Conservation (phyloP, 768 basidiomycete species). For the Trametes cinnabarina region DNA sequence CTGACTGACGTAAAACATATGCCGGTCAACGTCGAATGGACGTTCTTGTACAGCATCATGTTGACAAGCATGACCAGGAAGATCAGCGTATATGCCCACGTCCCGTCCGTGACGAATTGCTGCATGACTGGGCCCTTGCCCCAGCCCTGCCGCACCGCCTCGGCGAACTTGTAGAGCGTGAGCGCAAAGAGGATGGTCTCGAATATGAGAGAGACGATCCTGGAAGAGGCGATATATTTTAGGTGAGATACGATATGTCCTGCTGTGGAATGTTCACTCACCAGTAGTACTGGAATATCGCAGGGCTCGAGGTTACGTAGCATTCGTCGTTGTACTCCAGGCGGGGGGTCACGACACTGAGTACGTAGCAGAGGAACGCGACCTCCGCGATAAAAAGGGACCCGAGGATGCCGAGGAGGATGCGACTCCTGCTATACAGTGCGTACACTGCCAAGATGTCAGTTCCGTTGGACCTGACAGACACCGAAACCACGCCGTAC, state of each 20-base stretch:
- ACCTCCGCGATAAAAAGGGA: constrained; percentile 20
- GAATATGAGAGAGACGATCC: constrained; percentile 26
- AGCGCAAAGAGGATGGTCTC: constrained; percentile 28
- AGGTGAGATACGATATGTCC: background rate
- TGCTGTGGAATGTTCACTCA: background rate
- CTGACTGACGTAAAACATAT: constrained; percentile 28
- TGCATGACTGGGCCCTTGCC: constrained; percentile 25
- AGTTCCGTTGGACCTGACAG: no score
- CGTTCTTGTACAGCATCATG: constrained; percentile 24
- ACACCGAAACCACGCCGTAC: no score
- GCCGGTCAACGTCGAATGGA: constrained; percentile 26
- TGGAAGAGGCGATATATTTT: no score
- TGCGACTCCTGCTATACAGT: constrained; percentile 19
- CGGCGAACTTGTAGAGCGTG: constrained; percentile 24
- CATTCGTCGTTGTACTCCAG: constrained; percentile 24
- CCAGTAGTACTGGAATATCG: constrained; percentile 26
- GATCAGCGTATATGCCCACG: constrained; percentile 30
- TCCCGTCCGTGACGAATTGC: constrained; percentile 27
- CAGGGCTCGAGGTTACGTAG: constrained; percentile 25
- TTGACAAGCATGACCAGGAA: constrained; percentile 28
- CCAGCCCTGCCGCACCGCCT: constrained; percentile 24
- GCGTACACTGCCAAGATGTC: constrained; percentile 25
- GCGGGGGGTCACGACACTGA: constrained; percentile 22
- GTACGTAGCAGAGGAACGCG: constrained; percentile 20
- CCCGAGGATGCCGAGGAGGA: constrained; percentile 14